Evolutionary conservation across 495 filamentous ascomycete genomes (phyloP).

Genomic region (Poronia punctata): DNA sequence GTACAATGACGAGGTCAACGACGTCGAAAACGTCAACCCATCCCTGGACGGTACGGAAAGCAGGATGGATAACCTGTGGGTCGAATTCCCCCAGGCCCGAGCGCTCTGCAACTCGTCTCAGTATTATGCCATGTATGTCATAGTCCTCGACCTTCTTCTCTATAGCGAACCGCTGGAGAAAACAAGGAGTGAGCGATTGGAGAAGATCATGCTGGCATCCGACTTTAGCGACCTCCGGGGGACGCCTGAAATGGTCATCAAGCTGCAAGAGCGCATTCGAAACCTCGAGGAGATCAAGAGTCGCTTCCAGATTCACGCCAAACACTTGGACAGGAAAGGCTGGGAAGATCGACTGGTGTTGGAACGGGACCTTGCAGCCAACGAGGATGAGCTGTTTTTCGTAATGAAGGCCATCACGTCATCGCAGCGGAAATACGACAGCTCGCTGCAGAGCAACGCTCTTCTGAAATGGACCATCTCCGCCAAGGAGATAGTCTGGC

Average conservation of each 20-base stretch:
- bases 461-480: slow-evolving; percentile 84
- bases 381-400: slow-evolving; percentile 97
- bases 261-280: slow-evolving; percentile 82
- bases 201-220: slow-evolving; percentile 99
- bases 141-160: slow-evolving; percentile 86
- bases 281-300: slow-evolving; percentile 96
- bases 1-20: slow-evolving; percentile 89
- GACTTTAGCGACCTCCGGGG: slow-evolving; percentile 97
- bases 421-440: slow-evolving; percentile 80
- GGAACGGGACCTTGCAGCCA: slow-evolving; percentile 79
- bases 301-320: slow-evolving; percentile 88
- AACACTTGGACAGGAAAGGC: slow-evolving; percentile 77
- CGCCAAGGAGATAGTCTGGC: slow-evolving; percentile 92
- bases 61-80: slow-evolving; percentile 89
- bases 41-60: slow-evolving; percentile 56
- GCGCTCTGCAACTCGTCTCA: slow-evolving; percentile 93
- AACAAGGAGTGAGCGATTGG: slow-evolving; percentile 81
- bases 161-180: slow-evolving; percentile 96
- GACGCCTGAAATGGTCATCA: slow-evolving; percentile 87
- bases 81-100: slow-evolving; percentile 87
- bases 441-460: slow-evolving; percentile 61
- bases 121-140: slow-evolving; percentile 96
- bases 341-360: slow-evolving; percentile 84
- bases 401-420: slow-evolving; percentile 99
- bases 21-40: slow-evolving; percentile 39